phyloP scores from a whole-genome alignment of 2,329 filamentous ascomycete species.

The Plenodomus tracheiphilus region DNA sequence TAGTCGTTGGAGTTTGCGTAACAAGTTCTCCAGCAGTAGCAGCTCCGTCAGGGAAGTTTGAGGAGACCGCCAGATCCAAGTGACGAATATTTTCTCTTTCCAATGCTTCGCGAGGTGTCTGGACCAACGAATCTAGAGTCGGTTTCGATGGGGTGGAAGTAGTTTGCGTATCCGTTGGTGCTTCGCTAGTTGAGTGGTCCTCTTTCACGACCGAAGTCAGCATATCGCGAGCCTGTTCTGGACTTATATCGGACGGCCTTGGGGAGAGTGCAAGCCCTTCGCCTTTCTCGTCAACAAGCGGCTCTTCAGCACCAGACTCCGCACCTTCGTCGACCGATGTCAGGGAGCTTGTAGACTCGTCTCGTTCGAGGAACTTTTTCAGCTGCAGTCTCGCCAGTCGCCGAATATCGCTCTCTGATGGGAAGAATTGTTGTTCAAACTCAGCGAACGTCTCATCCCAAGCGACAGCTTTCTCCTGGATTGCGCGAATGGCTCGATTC shows the following conservation, averaged over 20 bases:
- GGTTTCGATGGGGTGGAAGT: slow-evolving; percentile 11
- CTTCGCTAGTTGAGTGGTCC: slow-evolving; percentile 49
- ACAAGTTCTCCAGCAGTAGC: slow-evolving; percentile 23
- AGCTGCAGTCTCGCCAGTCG: slow-evolving; percentile 89
- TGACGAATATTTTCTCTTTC: slow-evolving; percentile 62
- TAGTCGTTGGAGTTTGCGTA: slow-evolving; percentile 31
- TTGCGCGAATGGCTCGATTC: slow-evolving; percentile 83
- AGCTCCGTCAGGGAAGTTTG: slow-evolving; percentile 38
- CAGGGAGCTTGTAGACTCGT: slow-evolving; percentile 78
- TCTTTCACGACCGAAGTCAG: slow-evolving; percentile 68
- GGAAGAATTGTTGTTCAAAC: slow-evolving; percentile 92
- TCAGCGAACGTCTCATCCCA: slow-evolving; percentile 91
- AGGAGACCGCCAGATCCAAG: slow-evolving; percentile 62
- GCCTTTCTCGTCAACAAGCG: slow-evolving; percentile 34
- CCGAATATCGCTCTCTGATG: slow-evolving; percentile 92
- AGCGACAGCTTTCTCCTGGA: slow-evolving; percentile 88
- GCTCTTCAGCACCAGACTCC: slow-evolving; percentile 48
- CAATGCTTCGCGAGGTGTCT: slow-evolving; percentile 39
- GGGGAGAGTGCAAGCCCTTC: slow-evolving; percentile 34
- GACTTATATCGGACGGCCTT: slow-evolving; percentile 52
- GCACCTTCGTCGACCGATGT: slow-evolving; percentile 68
- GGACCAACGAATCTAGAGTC: slow-evolving; percentile 24
- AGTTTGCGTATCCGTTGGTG: slow-evolving; percentile 7
- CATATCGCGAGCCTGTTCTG: slow-evolving; percentile 66
- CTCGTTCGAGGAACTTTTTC: slow-evolving; percentile 86